Percentiles rank a stretch among this genome's conserved stretches.
phyloP scores from a whole-genome alignment of 108 stramenopile species.

The Skeletonema menzelii region DNA sequence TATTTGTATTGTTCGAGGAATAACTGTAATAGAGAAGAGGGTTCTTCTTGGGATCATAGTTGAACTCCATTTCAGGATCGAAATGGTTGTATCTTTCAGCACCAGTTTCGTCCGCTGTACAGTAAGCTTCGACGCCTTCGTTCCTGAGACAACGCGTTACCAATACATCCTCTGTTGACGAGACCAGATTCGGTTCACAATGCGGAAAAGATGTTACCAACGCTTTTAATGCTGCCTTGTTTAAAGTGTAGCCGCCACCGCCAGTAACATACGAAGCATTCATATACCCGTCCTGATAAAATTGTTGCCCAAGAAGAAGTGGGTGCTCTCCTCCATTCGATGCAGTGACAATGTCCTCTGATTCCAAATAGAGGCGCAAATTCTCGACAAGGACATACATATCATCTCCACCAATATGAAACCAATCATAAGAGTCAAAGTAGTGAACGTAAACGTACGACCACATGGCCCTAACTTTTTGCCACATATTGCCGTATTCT shows the following conservation, averaged over 20 bases:
- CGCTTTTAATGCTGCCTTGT: background rate
- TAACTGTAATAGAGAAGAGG: background rate
- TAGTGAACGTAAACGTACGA: slow-evolving; percentile 68
- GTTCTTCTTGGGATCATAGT: slow-evolving; percentile 8
- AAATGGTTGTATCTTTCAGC: slow-evolving; percentile 4
- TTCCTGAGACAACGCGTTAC: background rate
- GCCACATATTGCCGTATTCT: slow-evolving; percentile 89
- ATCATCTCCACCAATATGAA: slow-evolving; percentile 81
- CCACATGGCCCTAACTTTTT: slow-evolving; percentile 84
- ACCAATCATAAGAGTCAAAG: slow-evolving; percentile 77
- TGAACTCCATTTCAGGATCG: background rate
- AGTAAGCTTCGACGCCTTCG: background rate
- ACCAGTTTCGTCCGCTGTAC: background rate
- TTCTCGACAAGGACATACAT: slow-evolving; percentile 55
- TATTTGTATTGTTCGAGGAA: background rate
- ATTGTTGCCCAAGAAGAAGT: background rate
- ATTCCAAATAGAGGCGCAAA: slow-evolving; percentile 43
- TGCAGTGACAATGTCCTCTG: background rate
- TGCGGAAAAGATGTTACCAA: background rate
- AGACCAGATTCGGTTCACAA: background rate
- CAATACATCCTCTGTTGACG: background rate
- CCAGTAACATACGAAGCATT: background rate
- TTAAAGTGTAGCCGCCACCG: background rate
- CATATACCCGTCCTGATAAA: background rate
- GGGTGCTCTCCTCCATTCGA: slow-evolving; percentile 14